Percentiles rank a stretch among this genome's conserved stretches.
Conservation (phyloP, 2,329 filamentous ascomycete species). For the Byssoonygena ceratinophila region DNA sequence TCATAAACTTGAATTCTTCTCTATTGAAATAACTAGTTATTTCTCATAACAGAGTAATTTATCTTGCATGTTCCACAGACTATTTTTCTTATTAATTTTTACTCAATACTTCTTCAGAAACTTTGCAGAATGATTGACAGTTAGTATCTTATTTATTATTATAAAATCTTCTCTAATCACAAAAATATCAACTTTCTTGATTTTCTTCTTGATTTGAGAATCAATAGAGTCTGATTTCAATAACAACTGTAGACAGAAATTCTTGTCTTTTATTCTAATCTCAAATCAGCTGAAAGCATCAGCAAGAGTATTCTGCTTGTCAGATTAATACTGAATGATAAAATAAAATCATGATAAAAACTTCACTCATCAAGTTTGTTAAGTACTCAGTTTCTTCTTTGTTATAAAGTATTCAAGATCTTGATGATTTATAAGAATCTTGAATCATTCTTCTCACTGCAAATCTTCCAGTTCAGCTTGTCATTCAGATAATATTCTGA, state of each 20-base stretch:
- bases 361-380: slow-evolving; percentile 22
- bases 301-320: slow-evolving; percentile 21
- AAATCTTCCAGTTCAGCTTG: slow-evolving; percentile 3
- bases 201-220: not conserved
- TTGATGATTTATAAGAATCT: slow-evolving; percentile 24
- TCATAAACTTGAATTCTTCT: not conserved
- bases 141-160: not conserved
- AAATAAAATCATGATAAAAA: slow-evolving; percentile 22
- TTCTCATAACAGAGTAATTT: not conserved
- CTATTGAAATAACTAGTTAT: not conserved
- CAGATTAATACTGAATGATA: slow-evolving; percentile 20
- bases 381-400: slow-evolving; percentile 22
- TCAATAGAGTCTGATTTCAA: not conserved
- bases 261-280: not conserved
- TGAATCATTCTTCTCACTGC: slow-evolving; percentile 6
- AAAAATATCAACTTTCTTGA: not conserved
- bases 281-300: slow-evolving; percentile 32
- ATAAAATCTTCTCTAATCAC: not conserved
- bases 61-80: not conserved
- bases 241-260: not conserved
- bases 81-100: not conserved
- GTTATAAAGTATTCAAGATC: slow-evolving; percentile 25
- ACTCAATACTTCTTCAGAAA: not conserved
- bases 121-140: not conserved
- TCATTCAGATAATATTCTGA: too few relatives aligned